phyloP scores from a whole-genome alignment of 129 eudicot species.

The Gnaphalium uliginosum region DNA sequence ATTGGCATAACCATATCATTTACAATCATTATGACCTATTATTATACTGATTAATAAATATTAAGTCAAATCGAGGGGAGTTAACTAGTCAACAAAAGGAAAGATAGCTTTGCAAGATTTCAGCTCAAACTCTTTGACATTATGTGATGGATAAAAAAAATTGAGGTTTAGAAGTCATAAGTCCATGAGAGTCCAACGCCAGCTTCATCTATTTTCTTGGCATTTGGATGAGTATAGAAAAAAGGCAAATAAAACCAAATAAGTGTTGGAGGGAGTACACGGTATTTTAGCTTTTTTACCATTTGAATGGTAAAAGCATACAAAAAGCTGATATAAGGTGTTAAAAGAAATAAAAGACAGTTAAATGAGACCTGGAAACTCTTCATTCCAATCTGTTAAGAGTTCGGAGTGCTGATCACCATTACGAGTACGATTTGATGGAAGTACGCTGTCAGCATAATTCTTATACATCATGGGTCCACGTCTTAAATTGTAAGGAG shows the following conservation, averaged over 20 bases:
- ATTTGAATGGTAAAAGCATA: slow-evolving; percentile 8
- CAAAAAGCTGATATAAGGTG: neutral
- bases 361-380: slow-evolving; percentile 71
- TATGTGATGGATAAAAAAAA: too few species aligned
- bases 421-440: slow-evolving; percentile 58
- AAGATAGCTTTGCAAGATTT: neutral
- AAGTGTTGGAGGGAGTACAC: neutral
- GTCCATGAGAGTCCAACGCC: neutral
- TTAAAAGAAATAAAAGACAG: neutral
- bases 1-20: slow-evolving; percentile 1
- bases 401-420: slow-evolving; percentile 63
- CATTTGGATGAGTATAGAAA: neutral
- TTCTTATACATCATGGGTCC: slow-evolving; percentile 49
- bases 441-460: slow-evolving; percentile 42
- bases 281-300: neutral
- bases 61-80: neutral
- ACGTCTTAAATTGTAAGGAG: slow-evolving; percentile 65
- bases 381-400: slow-evolving; percentile 72
- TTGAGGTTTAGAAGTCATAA: neutral
- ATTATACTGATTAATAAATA: too few species aligned
- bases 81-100: neutral
- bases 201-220: neutral
- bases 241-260: neutral
- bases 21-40: neutral
- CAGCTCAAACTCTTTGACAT: too few species aligned